phyloP scores from a whole-genome alignment of 495 filamentous ascomycete genomes.

The Margaritispora aquatica region DNA sequence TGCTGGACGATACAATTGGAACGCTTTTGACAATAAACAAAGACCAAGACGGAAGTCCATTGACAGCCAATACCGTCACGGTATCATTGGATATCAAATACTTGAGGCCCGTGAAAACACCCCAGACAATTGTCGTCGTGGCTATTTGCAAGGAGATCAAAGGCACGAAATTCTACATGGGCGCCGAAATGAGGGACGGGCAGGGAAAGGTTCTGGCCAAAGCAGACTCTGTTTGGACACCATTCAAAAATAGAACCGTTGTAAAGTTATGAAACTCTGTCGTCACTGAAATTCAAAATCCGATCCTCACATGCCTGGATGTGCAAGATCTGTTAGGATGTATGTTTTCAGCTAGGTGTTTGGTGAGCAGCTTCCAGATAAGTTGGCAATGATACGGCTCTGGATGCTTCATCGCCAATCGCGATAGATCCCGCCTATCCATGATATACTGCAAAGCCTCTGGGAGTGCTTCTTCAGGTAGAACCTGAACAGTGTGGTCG shows the following conservation, averaged over 20 bases:
- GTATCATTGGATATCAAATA: constrained; percentile 54
- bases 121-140: constrained; percentile 44
- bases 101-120: constrained; percentile 45
- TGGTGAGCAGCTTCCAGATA: no score
- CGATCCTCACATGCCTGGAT: not conserved
- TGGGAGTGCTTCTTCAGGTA: no score
- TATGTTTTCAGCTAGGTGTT: no score
- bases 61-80: constrained; percentile 36
- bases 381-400: no score
- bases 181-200: constrained; percentile 36
- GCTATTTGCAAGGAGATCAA: constrained; percentile 32
- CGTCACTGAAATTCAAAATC: not conserved
- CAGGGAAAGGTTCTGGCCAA: constrained; percentile 34
- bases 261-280: not conserved
- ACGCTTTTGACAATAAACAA: constrained; percentile 42
- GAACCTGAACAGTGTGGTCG: no score
- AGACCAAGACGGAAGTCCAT: constrained; percentile 9
- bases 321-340: not conserved
- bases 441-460: no score
- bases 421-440: no score
- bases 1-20: constrained; percentile 54
- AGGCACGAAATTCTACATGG: constrained; percentile 40
- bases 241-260: not conserved
- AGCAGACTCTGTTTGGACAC: constrained; percentile 37
- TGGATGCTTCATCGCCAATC: no score